Conservation (phyloP, 1,139 yeast genomes). For the Sugiyamaella sp. region DNA sequence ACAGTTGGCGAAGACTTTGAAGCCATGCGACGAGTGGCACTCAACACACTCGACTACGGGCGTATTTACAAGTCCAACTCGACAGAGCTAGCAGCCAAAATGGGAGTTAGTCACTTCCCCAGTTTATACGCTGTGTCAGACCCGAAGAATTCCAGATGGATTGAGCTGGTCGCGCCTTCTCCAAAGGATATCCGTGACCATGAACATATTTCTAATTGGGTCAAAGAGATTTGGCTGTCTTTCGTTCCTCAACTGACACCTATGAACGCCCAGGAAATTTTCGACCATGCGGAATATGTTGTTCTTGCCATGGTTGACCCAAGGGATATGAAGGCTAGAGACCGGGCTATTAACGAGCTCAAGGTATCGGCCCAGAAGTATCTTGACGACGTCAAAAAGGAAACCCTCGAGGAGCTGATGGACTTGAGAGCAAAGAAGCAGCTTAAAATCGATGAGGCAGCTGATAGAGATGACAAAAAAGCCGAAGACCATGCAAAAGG, state of each 20-base stretch:
- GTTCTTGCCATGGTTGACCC: constrained; percentile 43
- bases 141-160: constrained; percentile 32
- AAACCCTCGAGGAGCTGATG: constrained; percentile 36
- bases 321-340: constrained; percentile 34
- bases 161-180: constrained; percentile 38
- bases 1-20: constrained; percentile 47
- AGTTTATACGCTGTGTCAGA: constrained; percentile 41
- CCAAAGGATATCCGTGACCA: constrained; percentile 43
- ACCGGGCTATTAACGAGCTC: constrained; percentile 37
- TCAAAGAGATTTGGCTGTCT: constrained; percentile 41
- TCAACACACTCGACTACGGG: constrained; percentile 41
- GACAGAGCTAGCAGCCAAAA: constrained; percentile 35
- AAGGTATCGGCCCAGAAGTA: constrained; percentile 39
- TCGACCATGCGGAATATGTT: constrained; percentile 38
- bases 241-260: constrained; percentile 45
- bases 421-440: constrained; percentile 41
- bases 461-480: constrained; percentile 39
- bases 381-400: constrained; percentile 33
- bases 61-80: constrained; percentile 42
- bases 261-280: constrained; percentile 40
- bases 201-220: constrained; percentile 39
- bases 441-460: constrained; percentile 42
- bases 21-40: constrained; percentile 42
- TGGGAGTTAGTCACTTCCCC: constrained; percentile 40
- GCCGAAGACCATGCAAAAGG: constrained; percentile 41